Percentiles rank a stretch among this genome's conserved stretches.
Evolutionary conservation across 257 asterid species (phyloP).

Genomic region (Linaria vulgaris): DNA sequence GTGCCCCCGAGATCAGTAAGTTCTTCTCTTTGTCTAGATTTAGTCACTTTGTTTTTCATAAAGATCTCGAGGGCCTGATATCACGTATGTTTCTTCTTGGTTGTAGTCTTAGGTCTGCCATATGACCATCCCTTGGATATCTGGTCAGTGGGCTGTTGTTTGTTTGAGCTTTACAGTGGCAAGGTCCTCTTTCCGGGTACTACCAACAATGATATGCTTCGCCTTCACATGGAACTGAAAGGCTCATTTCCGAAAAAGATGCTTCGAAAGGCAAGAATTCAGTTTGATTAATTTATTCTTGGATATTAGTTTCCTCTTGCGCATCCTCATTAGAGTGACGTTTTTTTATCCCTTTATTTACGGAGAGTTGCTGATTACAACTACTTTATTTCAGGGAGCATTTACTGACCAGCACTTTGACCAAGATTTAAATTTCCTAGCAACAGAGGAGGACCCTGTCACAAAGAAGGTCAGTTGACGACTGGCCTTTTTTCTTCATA

Average conservation of each 20-base stretch:
- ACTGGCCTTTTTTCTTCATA: slow-evolving; percentile 9
- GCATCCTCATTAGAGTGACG: too few relatives aligned
- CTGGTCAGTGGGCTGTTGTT: slow-evolving; percentile 99
- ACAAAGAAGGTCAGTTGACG: slow-evolving; percentile 72
- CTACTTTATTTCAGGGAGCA: slow-evolving; percentile 61
- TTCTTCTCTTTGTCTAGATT: background rate
- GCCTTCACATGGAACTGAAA: slow-evolving; percentile 94
- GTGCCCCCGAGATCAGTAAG: slow-evolving; percentile 99
- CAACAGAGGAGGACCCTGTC: slow-evolving; percentile 93
- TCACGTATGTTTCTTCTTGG: slow-evolving; percentile 13
- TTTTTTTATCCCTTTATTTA: too few relatives aligned
- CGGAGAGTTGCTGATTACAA: too few relatives aligned
- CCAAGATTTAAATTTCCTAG: slow-evolving; percentile 84
- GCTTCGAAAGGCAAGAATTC: slow-evolving; percentile 79
- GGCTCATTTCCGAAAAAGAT: slow-evolving; percentile 95
- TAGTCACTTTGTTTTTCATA: slow-evolving; percentile 2
- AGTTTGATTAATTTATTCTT: background rate
- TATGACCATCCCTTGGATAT: slow-evolving; percentile 98
- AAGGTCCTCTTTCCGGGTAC: slow-evolving; percentile 95
- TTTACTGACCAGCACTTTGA: slow-evolving; percentile 88
- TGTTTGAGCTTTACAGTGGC: slow-evolving; percentile 93
- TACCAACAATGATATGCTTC: slow-evolving; percentile 96
- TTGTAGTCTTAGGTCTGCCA: slow-evolving; percentile 80
- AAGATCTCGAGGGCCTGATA: slow-evolving; percentile 7
- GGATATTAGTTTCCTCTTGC: background rate